Conservation (phyloP, 768 basidiomycete genomes). For the Amanita polypyramis region DNA sequence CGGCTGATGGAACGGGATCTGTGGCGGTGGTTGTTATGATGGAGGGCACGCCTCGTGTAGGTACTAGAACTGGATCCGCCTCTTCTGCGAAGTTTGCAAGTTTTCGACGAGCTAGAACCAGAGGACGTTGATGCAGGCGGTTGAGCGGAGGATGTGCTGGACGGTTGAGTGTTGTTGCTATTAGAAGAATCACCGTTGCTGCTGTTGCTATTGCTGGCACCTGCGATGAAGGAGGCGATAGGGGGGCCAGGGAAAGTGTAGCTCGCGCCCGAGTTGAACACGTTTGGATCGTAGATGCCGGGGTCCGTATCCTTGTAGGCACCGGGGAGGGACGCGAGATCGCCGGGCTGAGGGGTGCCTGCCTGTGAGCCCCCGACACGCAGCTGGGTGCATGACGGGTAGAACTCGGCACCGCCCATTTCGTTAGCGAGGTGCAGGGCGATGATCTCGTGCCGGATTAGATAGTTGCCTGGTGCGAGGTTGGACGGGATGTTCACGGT, state of each 20-base stretch:
- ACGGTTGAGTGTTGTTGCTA: not conserved
- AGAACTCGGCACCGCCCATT: conserved; percentile 67
- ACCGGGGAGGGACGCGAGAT: conserved; percentile 61
- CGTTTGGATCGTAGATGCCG: conserved; percentile 35
- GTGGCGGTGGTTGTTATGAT: not conserved
- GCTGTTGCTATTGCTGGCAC: conserved; percentile 7
- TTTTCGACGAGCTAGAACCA: not conserved
- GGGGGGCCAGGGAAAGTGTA: conserved; percentile 45
- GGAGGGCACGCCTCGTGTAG: not conserved
- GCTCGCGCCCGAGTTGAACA: conserved; percentile 20
- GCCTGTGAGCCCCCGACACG: conserved; percentile 42
- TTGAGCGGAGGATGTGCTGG: not conserved
- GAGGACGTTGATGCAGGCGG: not conserved
- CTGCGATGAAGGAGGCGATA: conserved; percentile 29
- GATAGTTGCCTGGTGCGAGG: conserved; percentile 58
- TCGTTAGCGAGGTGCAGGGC: conserved; percentile 56
- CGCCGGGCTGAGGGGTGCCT: conserved; percentile 31
- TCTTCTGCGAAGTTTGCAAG: not conserved
- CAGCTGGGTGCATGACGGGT: conserved; percentile 60
- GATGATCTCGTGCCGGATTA: conserved; percentile 74
- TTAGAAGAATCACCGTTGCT: not conserved
- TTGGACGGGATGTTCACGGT: conserved; percentile 35
- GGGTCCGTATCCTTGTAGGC: conserved; percentile 63
- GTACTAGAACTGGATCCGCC: not conserved
- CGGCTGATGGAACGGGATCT: conserved; percentile 22